Evolutionary conservation across 2,329 filamentous ascomycete genomes (phyloP).

Genomic region (Sporothrix pseudoabietina): DNA sequence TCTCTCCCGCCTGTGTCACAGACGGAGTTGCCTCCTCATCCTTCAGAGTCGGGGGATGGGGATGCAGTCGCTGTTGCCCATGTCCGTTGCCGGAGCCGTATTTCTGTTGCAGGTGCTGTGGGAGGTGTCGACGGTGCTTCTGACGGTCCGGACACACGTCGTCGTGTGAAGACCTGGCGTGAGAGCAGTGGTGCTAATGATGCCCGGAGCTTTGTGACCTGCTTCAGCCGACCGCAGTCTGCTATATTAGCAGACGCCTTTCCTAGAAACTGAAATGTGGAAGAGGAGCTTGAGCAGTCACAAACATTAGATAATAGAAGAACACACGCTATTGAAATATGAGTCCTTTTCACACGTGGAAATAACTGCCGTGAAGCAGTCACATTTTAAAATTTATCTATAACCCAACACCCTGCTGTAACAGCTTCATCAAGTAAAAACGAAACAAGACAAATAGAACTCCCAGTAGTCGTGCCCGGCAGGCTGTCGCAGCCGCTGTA

Average conservation of each 20-base stretch:
- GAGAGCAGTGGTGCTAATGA: neutral
- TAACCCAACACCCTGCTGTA: neutral
- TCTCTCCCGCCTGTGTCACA: neutral
- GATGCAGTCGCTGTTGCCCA: neutral
- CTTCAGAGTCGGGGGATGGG: neutral
- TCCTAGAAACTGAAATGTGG: neutral
- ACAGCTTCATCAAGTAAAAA: neutral
- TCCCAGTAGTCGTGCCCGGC: neutral
- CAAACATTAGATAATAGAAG: neutral
- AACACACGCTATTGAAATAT: neutral
- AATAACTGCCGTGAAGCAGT: neutral
- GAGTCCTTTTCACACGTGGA: no score
- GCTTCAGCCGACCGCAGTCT: neutral
- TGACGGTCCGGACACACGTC: neutral
- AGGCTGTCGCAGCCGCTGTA: neutral
- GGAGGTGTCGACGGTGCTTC: neutral
- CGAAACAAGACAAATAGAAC: neutral
- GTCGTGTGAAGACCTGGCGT: neutral
- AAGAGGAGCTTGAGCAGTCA: neutral
- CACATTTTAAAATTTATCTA: neutral
- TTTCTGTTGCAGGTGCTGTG: neutral
- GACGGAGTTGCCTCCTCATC: neutral
- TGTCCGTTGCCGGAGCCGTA: neutral
- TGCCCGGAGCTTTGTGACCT: constrained; percentile 13
- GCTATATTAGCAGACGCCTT: neutral